Conservation (phyloP, 2,329 filamentous ascomycete genomes). For the Fusarium sp. region DNA sequence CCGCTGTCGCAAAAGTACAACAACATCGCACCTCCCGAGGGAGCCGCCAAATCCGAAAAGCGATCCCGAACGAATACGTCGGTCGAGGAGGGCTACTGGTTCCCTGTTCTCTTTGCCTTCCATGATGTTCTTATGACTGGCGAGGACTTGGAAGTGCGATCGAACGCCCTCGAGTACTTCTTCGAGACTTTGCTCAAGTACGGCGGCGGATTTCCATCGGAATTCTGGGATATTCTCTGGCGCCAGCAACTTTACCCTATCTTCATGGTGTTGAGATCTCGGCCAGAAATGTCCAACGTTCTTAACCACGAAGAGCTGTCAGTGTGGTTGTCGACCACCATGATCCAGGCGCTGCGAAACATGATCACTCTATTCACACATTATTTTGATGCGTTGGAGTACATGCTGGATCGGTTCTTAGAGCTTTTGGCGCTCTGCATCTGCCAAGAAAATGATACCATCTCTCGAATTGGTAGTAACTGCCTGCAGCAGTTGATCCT, state of each 20-base stretch:
- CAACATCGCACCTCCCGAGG: slow-evolving; percentile 58
- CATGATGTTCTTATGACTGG: slow-evolving; percentile 99
- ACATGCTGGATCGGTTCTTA: slow-evolving; percentile 98
- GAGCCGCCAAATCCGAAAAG: slow-evolving; percentile 62
- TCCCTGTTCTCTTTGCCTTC: slow-evolving; percentile 97
- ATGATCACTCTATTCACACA: slow-evolving; percentile 99
- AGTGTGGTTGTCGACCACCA: slow-evolving; percentile 98
- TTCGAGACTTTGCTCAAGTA: slow-evolving; percentile 94
- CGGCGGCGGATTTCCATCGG: slow-evolving; percentile 89
- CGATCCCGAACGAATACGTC: slow-evolving; percentile 82
- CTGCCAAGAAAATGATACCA: slow-evolving; percentile 98
- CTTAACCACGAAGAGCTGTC: slow-evolving; percentile 97
- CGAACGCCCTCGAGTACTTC: slow-evolving; percentile 91
- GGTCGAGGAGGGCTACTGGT: slow-evolving; percentile 98
- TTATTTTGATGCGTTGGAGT: slow-evolving; percentile 95
- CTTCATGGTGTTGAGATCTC: slow-evolving; percentile 96
- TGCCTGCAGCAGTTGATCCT: slow-evolving; percentile 96
- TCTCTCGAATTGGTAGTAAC: slow-evolving; percentile 97
- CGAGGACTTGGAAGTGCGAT: slow-evolving; percentile 96
- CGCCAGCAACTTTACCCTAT: slow-evolving; percentile 97
- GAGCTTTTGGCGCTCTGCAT: slow-evolving; percentile 96
- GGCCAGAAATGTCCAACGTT: slow-evolving; percentile 96
- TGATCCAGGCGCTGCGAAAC: slow-evolving; percentile 98
- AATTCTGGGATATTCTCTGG: slow-evolving; percentile 99
- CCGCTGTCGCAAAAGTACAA: slow-evolving; percentile 80